Percentiles rank a stretch among this genome's conserved stretches.
Evolutionary conservation across 1,284 basidiomycete genomes (phyloP).

Genomic region (Sanghuangporus sanghuang): DNA sequence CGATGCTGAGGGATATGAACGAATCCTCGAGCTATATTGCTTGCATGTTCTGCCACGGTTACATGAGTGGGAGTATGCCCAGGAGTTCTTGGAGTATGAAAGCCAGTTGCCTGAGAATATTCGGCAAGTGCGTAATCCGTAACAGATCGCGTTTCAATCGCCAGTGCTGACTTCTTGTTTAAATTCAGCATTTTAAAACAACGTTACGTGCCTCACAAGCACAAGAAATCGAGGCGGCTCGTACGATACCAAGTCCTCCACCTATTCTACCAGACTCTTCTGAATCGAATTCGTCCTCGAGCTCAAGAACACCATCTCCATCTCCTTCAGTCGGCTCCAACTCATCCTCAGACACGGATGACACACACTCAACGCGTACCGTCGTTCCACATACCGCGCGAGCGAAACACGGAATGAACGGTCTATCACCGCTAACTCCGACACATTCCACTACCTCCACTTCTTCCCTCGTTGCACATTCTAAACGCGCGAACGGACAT

Average conservation of each 20-base stretch:
- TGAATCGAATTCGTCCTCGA: constrained; percentile 29
- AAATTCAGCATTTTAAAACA: constrained; percentile 34
- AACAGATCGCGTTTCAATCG: too few relatives aligned
- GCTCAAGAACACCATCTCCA: constrained; percentile 22
- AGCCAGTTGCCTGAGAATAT: constrained; percentile 46
- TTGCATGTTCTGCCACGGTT: constrained; percentile 65
- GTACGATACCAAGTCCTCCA: constrained; percentile 23
- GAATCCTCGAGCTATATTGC: constrained; percentile 69
- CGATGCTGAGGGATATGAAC: constrained; percentile 56
- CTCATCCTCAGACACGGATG: constrained; percentile 45
- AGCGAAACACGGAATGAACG: constrained; percentile 14
- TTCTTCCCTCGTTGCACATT: constrained; percentile 21
- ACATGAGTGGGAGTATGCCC: constrained; percentile 72
- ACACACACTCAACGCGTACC: constrained; percentile 51
- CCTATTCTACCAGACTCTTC: constrained; percentile 26
- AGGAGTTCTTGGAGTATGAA: constrained; percentile 69
- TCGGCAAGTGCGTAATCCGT: constrained; percentile 43
- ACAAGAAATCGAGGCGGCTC: constrained; percentile 18
- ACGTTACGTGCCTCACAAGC: constrained; percentile 33
- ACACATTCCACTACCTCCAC: constrained; percentile 9
- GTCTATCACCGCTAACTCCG: constrained; percentile 12
- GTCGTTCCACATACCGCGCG: constrained; percentile 39
- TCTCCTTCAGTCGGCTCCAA: constrained; percentile 38
- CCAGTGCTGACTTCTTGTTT: neutral
- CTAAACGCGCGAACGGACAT: constrained; percentile 22